A percentile compares a stretch with the other conserved stretches of the same genome.
These are phyloP conservation scores for Fomitopsis serialis DNA, from an alignment of 768 basidiomycete genomes.

Conservation along the genomic window DNA sequence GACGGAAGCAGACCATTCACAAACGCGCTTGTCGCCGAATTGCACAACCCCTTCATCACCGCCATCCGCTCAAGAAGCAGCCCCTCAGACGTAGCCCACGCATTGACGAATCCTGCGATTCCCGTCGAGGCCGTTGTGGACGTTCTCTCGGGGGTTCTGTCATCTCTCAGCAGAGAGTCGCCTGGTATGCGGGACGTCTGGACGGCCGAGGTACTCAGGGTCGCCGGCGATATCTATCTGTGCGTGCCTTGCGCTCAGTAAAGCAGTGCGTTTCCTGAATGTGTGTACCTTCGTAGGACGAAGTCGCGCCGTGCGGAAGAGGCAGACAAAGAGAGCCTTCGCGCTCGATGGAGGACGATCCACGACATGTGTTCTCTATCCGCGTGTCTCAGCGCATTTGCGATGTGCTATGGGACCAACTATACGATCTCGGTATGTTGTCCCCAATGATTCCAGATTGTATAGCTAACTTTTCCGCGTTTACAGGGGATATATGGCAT, in stretches of 20 bases:
- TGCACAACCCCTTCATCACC: constrained; percentile 4
- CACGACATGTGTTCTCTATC: constrained; percentile 63
- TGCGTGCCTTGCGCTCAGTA: constrained; percentile 9
- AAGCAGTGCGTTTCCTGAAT: not conserved
- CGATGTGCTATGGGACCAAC: constrained; percentile 58
- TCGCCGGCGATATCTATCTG: constrained; percentile 34
- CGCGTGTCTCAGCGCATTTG: constrained; percentile 59
- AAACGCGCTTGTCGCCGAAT: constrained; percentile 1
- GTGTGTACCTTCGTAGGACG: constrained; percentile 21
- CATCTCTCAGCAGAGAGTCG: constrained; percentile 40
- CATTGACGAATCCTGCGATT: constrained; percentile 39
- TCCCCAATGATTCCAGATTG: not conserved
- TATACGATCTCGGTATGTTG: constrained; percentile 56
- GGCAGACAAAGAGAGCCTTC: constrained; percentile 36
- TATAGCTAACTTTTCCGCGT: not conserved
- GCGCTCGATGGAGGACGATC: constrained; percentile 51
- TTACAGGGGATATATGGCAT: constrained; percentile 67
- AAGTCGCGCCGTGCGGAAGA: constrained; percentile 23
- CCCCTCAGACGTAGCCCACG: constrained; percentile 56
- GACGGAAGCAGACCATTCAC: not conserved
- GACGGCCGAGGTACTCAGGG: constrained; percentile 49
- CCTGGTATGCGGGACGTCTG: constrained; percentile 35
- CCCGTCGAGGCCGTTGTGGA: constrained; percentile 39
- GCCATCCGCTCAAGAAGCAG: constrained; percentile 48
- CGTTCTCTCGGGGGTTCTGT: constrained; percentile 41